phyloP scores from a whole-genome alignment of 164 flowering plant genomes.

The Piper longum region DNA sequence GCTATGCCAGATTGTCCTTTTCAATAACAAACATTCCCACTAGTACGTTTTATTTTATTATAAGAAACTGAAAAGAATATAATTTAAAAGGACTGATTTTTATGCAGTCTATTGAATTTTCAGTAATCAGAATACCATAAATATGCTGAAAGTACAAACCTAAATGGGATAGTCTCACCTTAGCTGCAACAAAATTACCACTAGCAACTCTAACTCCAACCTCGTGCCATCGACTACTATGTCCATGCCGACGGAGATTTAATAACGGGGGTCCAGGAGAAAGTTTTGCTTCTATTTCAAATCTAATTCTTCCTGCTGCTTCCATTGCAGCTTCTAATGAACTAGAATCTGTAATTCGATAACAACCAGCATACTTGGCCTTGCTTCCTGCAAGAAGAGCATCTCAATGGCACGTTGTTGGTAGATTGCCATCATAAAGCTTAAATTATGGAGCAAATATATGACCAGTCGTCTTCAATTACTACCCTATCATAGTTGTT shows the following conservation, averaged over 20 bases:
- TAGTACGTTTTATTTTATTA: too few species aligned
- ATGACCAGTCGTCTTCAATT: too few species aligned
- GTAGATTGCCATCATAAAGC: background rate
- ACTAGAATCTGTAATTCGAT: conserved; percentile 69
- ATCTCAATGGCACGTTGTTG: background rate
- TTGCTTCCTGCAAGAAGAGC: conserved; percentile 41
- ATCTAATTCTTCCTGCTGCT: conserved; percentile 73
- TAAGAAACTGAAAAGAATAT: too few species aligned
- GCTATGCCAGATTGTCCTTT: background rate
- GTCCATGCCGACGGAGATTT: conserved; percentile 83
- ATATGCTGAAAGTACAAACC: background rate
- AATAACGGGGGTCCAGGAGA: conserved; percentile 87
- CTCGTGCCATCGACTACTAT: conserved; percentile 77
- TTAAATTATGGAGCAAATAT: too few species aligned
- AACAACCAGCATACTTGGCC: conserved; percentile 69
- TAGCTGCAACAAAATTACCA: conserved; percentile 93
- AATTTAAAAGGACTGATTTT: too few species aligned
- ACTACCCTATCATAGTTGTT: too few species aligned
- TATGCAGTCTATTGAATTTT: too few species aligned
- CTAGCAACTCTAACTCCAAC: conserved; percentile 92
- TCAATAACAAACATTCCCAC: too few species aligned
- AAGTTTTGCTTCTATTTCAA: conserved; percentile 76
- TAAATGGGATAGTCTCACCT: conserved; percentile 37
- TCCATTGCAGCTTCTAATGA: conserved; percentile 84
- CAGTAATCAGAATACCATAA: too few species aligned